phyloP scores from a whole-genome alignment of 2,329 filamentous ascomycete genomes.

The Cordyceps javanica region DNA sequence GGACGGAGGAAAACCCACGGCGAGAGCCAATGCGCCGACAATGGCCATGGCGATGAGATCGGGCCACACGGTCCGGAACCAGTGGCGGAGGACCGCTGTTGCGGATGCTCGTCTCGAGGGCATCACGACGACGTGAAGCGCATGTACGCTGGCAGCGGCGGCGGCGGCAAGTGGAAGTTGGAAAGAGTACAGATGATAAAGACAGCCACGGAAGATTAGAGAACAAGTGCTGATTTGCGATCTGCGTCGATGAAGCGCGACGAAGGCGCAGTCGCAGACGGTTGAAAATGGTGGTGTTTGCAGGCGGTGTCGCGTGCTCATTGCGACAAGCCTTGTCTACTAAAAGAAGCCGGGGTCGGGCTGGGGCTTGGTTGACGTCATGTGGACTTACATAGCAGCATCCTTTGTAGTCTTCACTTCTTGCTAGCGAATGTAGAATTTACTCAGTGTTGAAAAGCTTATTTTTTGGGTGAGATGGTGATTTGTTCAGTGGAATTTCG shows the following conservation, averaged over 20 bases:
- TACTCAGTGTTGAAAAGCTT: neutral
- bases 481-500: no score
- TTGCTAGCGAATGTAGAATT: neutral
- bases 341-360: neutral
- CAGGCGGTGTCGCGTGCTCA: constrained; percentile 2
- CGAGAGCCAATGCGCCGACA: constrained; percentile 34
- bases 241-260: neutral
- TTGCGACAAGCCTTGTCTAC: neutral
- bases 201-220: neutral
- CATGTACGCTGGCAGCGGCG: neutral
- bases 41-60: constrained; percentile 54
- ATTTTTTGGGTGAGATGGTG: no score
- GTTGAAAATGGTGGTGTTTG: neutral
- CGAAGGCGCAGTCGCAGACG: neutral
- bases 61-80: constrained; percentile 52
- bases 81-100: constrained; percentile 32
- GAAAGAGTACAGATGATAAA: neutral
- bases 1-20: constrained; percentile 23
- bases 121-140: neutral
- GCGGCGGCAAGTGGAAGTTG: no score
- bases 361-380: constrained; percentile 12
- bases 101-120: neutral
- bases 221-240: neutral
- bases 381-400: neutral
- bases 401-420: neutral